Evolutionary conservation across 176 grass and related monocot species (phyloP).

Genomic region (Typha latifolia): DNA sequence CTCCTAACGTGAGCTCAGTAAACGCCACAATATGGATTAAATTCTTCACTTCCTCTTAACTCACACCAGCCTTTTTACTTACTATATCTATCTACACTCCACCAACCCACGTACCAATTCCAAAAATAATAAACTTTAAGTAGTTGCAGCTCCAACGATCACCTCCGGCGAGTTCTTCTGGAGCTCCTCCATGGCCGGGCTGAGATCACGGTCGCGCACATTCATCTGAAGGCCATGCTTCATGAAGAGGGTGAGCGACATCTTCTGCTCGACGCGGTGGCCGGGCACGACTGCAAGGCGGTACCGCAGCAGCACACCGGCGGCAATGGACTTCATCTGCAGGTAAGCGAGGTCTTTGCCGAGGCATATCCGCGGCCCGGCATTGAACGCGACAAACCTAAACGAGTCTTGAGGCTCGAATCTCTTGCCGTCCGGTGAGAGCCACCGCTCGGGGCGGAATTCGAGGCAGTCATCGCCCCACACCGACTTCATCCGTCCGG

Average conservation of each 20-base stretch:
- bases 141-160: conserved; percentile 7
- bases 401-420: conserved; percentile 82
- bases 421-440: conserved; percentile 47
- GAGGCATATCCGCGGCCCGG: conserved; percentile 79
- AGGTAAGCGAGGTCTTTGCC: conserved; percentile 96
- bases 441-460: conserved; percentile 75
- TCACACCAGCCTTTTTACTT: conserved; percentile 2
- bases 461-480: conserved; percentile 96
- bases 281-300: conserved; percentile 53
- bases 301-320: conserved; percentile 68
- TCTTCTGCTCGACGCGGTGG: conserved; percentile 95
- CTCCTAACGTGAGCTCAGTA: neutral
- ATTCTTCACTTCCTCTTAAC: neutral
- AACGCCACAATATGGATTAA: neutral
- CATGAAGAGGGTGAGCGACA: conserved; percentile 99
- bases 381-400: conserved; percentile 91
- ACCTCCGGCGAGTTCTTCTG: neutral
- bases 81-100: conserved; percentile 2
- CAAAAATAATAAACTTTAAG: conserved; percentile 16
- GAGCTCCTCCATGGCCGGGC: conserved; percentile 23
- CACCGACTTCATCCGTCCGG: conserved; percentile 73
- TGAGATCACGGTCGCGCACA: conserved; percentile 56
- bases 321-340: conserved; percentile 96
- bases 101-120: neutral
- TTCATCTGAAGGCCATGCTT: conserved; percentile 82